phyloP scores from a whole-genome alignment of 257 asterid genomes.

The Verbascum thapsus region DNA sequence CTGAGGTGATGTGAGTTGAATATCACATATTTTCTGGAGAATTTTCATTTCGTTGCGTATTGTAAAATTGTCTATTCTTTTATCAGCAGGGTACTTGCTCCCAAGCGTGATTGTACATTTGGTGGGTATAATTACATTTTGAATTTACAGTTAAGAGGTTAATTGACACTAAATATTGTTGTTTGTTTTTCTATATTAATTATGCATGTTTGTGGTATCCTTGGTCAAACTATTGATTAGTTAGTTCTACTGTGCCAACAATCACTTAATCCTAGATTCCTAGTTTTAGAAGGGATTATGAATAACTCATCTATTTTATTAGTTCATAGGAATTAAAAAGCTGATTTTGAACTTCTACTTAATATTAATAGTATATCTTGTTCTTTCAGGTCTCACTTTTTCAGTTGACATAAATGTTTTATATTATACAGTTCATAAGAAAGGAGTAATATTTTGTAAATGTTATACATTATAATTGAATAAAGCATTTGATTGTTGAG shows the following conservation, averaged over 20 bases:
- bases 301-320: constrained; percentile 8
- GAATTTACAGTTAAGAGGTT: constrained; percentile 11
- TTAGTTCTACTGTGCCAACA: neutral
- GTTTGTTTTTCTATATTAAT: neutral
- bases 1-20: constrained; percentile 4
- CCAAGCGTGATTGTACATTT: neutral
- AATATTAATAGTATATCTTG: neutral
- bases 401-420: constrained; percentile 4
- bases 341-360: neutral
- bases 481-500: constrained; percentile 12
- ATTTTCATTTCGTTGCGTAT: constrained; percentile 10
- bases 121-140: neutral
- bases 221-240: constrained; percentile 2
- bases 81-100: neutral
- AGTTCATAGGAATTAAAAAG: neutral
- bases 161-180: neutral
- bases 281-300: constrained; percentile 8
- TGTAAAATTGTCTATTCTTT: neutral
- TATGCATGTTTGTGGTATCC: neutral
- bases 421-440: constrained; percentile 2
- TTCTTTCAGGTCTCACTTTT: neutral
- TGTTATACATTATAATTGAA: neutral
- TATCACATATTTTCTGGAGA: neutral
- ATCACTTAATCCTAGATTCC: neutral
- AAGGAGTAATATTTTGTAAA: neutral